Evolutionary conservation across 1,139 yeast genomes (phyloP), one percentile per base, ranked within the genome.

Genomic region (Saccharomyces pastorianus): DNA sequence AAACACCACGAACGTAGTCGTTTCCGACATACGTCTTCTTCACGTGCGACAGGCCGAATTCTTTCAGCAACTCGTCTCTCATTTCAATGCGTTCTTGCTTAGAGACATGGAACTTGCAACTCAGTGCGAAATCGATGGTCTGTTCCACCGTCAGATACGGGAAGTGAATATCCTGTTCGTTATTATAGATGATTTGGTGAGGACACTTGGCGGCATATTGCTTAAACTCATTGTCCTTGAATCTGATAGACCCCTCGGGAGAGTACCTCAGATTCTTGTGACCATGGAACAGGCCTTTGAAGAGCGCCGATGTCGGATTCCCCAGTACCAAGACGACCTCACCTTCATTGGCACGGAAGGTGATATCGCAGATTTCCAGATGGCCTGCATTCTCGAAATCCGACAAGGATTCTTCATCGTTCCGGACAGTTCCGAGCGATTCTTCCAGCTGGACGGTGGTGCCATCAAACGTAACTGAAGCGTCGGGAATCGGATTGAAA

Each of bases 161-260:
- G 64, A 77, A 76, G 66, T 78, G 82, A 23, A 68, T 66, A 66
- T 78, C 82, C 46, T 75, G 69, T 67, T 77, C 81, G 20, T 80
- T 78, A 41, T 76, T 75, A 59, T 77, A 77, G 46, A 78, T 67
- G 29, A 77, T 72, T 56, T 75, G 75, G 53, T 77, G 59, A 53
- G 62, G 61, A 56, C 64, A 51, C 55, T 54, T 55, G 4, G 55
- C 47, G 3, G 62, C 55, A 53, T 56, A 63, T 0, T 53, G 51
- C 51, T 58, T 59, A 49, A 48, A 75, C 62, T 61, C 63, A 47
- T 62, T 56, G 38, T 57, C 56, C 51, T 63, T 61, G 60, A 55
- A 65, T 53, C 32, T 63, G 60, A 49, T 47, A 46, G 60, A 63
- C 58, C 59, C 70, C 66, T 28, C 64, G 64, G 51, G 75, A 64